Conservation (phyloP, 257 asterid species). For the Phtheirospermum japonicum region DNA sequence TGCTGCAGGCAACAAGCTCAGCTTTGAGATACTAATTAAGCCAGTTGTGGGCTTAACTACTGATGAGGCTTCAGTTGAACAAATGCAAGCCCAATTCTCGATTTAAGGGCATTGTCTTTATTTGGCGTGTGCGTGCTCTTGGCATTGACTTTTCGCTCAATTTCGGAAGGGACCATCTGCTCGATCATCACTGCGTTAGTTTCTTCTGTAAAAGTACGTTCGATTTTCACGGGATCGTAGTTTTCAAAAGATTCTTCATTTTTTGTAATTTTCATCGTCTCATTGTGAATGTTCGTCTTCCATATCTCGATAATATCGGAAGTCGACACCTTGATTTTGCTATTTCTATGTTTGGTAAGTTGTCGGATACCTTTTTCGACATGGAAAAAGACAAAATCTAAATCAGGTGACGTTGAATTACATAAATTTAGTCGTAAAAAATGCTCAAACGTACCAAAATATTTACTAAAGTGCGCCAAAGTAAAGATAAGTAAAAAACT, state of each 20-base stretch:
- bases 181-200: slow-evolving; percentile 42
- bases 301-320: slow-evolving; percentile 77
- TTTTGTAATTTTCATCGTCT: slow-evolving; percentile 52
- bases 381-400: slow-evolving; percentile 41
- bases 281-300: slow-evolving; percentile 71
- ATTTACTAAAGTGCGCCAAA: too few species aligned
- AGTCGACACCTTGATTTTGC: slow-evolving; percentile 70
- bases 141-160: slow-evolving; percentile 37
- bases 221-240: slow-evolving; percentile 48
- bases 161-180: slow-evolving; percentile 29
- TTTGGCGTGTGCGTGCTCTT: slow-evolving; percentile 32
- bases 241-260: slow-evolving; percentile 37
- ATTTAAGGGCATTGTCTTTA: slow-evolving; percentile 34
- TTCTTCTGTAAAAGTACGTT: slow-evolving; percentile 32
- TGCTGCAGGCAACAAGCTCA: too few species aligned
- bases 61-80: too few species aligned
- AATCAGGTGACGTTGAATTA: too few species aligned
- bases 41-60: too few species aligned
- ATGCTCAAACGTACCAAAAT: too few species aligned
- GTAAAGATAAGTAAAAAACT: too few species aligned
- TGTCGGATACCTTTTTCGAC: slow-evolving; percentile 84
- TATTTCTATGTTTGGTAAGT: slow-evolving; percentile 79
- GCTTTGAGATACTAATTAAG: too few species aligned
- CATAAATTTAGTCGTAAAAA: too few species aligned
- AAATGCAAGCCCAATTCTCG: too few species aligned